Base-by-base conservation (phyloP, 305 asterid species). In the Ilex paraguariensis region DNA sequence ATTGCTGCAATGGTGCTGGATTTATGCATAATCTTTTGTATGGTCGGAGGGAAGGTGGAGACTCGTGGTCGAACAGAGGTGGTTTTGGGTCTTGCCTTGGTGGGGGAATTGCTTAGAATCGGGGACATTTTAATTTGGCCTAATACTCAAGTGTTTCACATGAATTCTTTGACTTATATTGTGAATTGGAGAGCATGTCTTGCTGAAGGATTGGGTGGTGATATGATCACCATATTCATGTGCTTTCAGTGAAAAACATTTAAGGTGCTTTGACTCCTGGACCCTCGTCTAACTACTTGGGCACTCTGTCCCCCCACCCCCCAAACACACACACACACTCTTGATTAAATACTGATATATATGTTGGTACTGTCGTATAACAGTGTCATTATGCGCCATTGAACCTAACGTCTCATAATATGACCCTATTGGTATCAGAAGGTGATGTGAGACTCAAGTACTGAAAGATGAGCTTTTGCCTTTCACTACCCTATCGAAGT, bases 211-310 rank as follows among this genome's bases (percentile, higher is more conserved):
- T 32, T 45, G 57, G 75, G n/a, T 52, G 75, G 66, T 42, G 65
- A 31, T 57, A 32, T 64, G 64, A 71, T 79, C 93, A 81, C 73
- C 73, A 65, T 65, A 72, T 79, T 83, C 93, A 82, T 85, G 95
- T 81, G 85, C 73, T 70, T 77, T 69, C 64, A 66, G 62, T 77
- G 75, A 60, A 63, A 67, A 55, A 75, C 80, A 77, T 83, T 76
- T 63, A 81, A 71, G 73, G 59, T 65, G 72, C 31, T 21, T 67
- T 60, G 58, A 53, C 59, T 56, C 48, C 15, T 57, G 60, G 56
- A n/a, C 70, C 59, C 68, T 67, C 65, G 71, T 58, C 70, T 63
- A 69, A 76, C 80, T 56, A 70, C 79, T 58, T 77, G 59, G 65
- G 59, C 57, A 61, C 64, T 44, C 62, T 33, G 46, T 30, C 11